Evolutionary conservation across 192 early-diverging fungal genomes (phyloP), one percentile per base, ranked within the genome.

Genomic region (Podila epicladia): DNA sequence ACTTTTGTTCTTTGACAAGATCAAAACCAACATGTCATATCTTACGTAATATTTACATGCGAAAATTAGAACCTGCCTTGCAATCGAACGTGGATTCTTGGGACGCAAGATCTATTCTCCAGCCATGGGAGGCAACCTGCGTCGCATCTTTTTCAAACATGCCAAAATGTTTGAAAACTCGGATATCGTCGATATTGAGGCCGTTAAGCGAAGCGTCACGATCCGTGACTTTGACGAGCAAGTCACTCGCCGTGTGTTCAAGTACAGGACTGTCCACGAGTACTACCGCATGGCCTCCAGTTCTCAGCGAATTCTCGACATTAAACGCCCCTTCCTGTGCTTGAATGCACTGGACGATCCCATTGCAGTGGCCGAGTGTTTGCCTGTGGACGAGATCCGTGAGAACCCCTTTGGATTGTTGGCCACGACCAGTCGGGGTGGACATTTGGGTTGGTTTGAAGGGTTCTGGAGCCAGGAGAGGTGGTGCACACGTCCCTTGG

Each of bases 381-480:
- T 96, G 7, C 97, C 97, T 11, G 84, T 76, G 32, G 87, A 93
- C 62, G 92, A 94, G 57, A 88, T 91, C 67, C 80, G 77, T 64
- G 75, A 61, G 13, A 99, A 99, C 74, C 95, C 96, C 35, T 84
- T 93, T 79, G 84, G 94, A 33, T 57, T 97, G 0, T 80, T 99
- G 20, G 96, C 92, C 5, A 87, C 91, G 8, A 99, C 97, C 4
- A 67, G 75, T 17, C 84, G 87, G 37, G 97, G 97, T 61, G 97
- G 97, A 22, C 97, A 99, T 74, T 86, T 99, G 67, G 97, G 96
- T 3, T 98, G 93, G 92, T 95, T 94, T 78, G 87, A 92, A 59
- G 86, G 87, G 31, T 83, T 86, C 28, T 64, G 74, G 32, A 58
- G 57, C 31, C 86, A 87, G 24, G 73, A 72, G 24, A 77, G 89